These are phyloP conservation scores for Pleurotus giganteus DNA, from an alignment of 768 basidiomycete genomes.

Conservation along the genomic window DNA sequence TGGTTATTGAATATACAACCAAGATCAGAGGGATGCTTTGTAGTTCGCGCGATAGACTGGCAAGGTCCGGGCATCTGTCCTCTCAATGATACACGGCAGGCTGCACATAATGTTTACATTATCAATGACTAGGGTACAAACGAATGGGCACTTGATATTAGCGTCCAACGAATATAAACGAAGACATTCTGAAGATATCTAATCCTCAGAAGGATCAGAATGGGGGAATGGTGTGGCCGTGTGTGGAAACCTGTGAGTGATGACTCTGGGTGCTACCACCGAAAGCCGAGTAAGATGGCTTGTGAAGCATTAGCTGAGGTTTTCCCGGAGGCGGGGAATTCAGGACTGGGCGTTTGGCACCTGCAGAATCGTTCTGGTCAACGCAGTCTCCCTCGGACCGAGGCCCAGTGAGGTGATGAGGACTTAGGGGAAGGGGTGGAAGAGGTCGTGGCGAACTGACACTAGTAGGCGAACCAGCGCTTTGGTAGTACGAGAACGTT, in stretches of 20 bases:
- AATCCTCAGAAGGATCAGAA: background rate
- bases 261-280: background rate
- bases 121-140: too few relatives aligned
- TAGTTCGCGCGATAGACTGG: too few relatives aligned
- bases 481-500: constrained; percentile 5
- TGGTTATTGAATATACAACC: too few relatives aligned
- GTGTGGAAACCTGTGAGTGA: background rate
- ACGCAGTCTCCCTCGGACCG: background rate
- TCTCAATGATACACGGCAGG: too few relatives aligned
- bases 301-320: background rate
- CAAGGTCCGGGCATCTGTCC: too few relatives aligned
- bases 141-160: too few relatives aligned
- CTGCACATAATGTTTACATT: too few relatives aligned
- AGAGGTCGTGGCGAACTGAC: background rate
- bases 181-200: background rate
- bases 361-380: background rate
- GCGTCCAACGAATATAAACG: too few relatives aligned
- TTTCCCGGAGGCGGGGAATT: background rate
- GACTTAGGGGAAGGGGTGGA: background rate
- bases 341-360: background rate
- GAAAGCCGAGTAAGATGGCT: background rate
- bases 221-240: background rate
- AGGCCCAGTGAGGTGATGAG: background rate
- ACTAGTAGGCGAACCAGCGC: background rate
- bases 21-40: too few relatives aligned